Evolutionary conservation across 345 rosid species (phyloP), one percentile per base, ranked within the genome.

Genomic region (Eucalyptus marginata): DNA sequence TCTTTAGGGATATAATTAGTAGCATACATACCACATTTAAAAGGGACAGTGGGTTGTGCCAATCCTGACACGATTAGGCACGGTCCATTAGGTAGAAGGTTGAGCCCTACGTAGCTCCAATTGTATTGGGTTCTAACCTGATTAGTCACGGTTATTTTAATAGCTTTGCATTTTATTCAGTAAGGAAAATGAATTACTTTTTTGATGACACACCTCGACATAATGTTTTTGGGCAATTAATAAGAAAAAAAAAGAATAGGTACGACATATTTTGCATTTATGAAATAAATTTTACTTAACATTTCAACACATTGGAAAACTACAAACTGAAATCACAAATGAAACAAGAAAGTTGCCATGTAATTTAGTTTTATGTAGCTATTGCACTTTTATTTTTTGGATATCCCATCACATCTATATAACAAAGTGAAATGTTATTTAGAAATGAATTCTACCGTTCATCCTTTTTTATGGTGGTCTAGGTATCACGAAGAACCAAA

Each of bases 361-460:
- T 9, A 68, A 18, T 33, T 33, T 31, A 33, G 24, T 68, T 68
- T 31, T 31, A 31, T 1, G 22, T 66, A 15, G 40, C 3, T 31
- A 16, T 31, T 16, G 22, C 24, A 5, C 20, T 33, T 68, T 8
- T 31, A 5, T 33, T 31, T 31, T 33, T 33, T 0, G 4, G 4
- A 33, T 68, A 33, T 3, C 80, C 7, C 13, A 9, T 33, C 20
- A 17, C 36, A 33, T 33, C 4, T 68, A 9, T 8, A 68, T 68
- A 68, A 68, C 13, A 17, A 24, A 33, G 44, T 11, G 20, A 8
- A 33, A 33, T 13, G 7, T 68, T 33, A 68, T 68, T 33, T 10
- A 33, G 0, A 68, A 17, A 68, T 5, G 0, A 68, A 68, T 33
- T 33, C 0, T 68, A 68, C 7, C 5, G 2, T 31, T 66, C 12